phyloP scores from a whole-genome alignment of 2,329 filamentous ascomycete species.

The Lachnum nothofagi region DNA sequence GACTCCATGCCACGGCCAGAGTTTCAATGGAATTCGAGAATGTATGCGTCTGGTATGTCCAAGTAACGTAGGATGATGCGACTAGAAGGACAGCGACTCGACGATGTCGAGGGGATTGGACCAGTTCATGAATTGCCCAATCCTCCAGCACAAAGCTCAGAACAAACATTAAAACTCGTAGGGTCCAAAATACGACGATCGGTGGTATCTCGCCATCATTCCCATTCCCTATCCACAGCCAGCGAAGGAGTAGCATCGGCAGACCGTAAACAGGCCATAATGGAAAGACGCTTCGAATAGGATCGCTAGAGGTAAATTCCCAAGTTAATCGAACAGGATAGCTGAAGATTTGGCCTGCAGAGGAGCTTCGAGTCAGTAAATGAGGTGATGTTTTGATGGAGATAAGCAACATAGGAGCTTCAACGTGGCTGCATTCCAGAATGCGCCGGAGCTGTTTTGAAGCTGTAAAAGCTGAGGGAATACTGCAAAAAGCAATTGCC shows the following conservation, averaged over 20 bases:
- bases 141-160: constrained; percentile 95
- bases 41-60: constrained; percentile 97
- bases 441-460: background rate
- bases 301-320: constrained; percentile 86
- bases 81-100: constrained; percentile 75
- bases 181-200: constrained; percentile 81
- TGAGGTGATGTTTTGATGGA: background rate
- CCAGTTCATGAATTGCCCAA: constrained; percentile 91
- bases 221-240: constrained; percentile 84
- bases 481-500: no score
- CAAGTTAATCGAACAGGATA: constrained; percentile 88
- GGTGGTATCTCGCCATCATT: constrained; percentile 72
- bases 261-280: constrained; percentile 93
- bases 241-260: constrained; percentile 87
- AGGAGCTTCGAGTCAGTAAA: constrained; percentile 10
- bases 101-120: constrained; percentile 67
- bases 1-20: constrained; percentile 82
- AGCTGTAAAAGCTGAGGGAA: constrained; percentile 1
- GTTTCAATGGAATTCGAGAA: constrained; percentile 98
- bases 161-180: constrained; percentile 86
- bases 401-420: background rate
- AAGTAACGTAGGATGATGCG: constrained; percentile 95
- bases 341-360: constrained; percentile 78
- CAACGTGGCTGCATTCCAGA: constrained; percentile 5
- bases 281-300: constrained; percentile 93